A percentile compares a stretch with the other conserved stretches of the same genome.
Conservation (phyloP, 805 yeast genomes). For the Candida endomychidarum region DNA sequence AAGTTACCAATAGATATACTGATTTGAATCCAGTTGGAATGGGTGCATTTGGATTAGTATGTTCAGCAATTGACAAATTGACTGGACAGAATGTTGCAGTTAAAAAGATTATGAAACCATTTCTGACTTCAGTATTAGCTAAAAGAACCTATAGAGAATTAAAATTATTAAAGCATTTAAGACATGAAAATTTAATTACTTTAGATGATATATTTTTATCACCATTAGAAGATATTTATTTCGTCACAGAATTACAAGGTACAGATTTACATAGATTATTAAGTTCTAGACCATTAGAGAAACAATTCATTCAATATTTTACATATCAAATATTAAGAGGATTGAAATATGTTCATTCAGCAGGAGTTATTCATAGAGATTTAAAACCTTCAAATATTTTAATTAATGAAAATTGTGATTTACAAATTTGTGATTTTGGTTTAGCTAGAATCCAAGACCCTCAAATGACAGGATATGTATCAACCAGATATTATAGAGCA, state of each 20-base stretch:
- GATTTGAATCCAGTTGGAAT: slow-evolving; percentile 97
- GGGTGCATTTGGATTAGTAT: slow-evolving; percentile 99
- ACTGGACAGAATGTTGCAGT: slow-evolving; percentile 94
- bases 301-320: slow-evolving; percentile 95
- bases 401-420: slow-evolving; percentile 86
- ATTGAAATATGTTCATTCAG: slow-evolving; percentile 84
- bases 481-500: slow-evolving; percentile 93
- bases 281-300: slow-evolving; percentile 91
- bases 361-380: slow-evolving; percentile 90
- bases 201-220: slow-evolving; percentile 91
- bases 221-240: slow-evolving; percentile 92
- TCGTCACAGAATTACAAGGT: slow-evolving; percentile 95
- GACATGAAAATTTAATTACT: slow-evolving; percentile 92
- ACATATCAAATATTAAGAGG: slow-evolving; percentile 92
- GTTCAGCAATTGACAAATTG: slow-evolving; percentile 90
- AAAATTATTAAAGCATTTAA: slow-evolving; percentile 85
- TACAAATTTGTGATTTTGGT: slow-evolving; percentile 92
- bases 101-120: slow-evolving; percentile 97
- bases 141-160: slow-evolving; percentile 96
- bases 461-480: slow-evolving; percentile 98
- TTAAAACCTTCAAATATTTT: slow-evolving; percentile 82
- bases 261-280: slow-evolving; percentile 91
- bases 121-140: slow-evolving; percentile 89
- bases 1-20: slow-evolving; percentile 83
- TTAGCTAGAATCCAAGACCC: slow-evolving; percentile 97